A percentile compares a stretch with the other conserved stretches of the same genome.
phyloP scores from a whole-genome alignment of 495 filamentous ascomycete species.

The Daldinia grandis region DNA sequence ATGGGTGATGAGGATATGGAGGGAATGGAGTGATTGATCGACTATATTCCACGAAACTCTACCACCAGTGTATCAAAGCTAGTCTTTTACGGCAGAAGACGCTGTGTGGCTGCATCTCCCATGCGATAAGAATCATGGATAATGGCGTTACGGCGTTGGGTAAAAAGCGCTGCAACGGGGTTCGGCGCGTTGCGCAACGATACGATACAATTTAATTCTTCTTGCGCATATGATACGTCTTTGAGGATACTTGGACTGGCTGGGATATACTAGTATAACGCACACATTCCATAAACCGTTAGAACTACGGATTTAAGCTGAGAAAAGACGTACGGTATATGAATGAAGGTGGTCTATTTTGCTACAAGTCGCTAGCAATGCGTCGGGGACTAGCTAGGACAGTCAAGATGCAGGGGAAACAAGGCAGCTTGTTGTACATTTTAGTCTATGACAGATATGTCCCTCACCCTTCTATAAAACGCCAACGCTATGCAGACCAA shows the following conservation, averaged over 20 bases:
- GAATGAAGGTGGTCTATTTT: background rate
- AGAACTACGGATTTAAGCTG: background rate
- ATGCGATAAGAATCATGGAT: background rate
- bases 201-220: background rate
- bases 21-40: constrained; percentile 32
- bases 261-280: background rate
- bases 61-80: background rate
- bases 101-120: background rate
- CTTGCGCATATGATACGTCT: background rate
- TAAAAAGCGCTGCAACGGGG: background rate
- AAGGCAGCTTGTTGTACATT: constrained; percentile 28
- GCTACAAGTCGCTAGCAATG: background rate
- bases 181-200: background rate
- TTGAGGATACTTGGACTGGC: background rate
- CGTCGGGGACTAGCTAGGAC: background rate
- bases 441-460: constrained; percentile 18
- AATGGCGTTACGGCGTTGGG: background rate
- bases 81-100: background rate
- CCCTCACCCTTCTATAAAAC: constrained; percentile 18
- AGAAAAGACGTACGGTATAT: background rate
- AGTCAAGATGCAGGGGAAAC: constrained; percentile 2
- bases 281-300: background rate
- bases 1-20: constrained; percentile 52
- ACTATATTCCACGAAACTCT: background rate
- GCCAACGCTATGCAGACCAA: constrained; percentile 36